phyloP scores from a whole-genome alignment of 345 rosid species.

The Chamaenerion angustifolium region DNA sequence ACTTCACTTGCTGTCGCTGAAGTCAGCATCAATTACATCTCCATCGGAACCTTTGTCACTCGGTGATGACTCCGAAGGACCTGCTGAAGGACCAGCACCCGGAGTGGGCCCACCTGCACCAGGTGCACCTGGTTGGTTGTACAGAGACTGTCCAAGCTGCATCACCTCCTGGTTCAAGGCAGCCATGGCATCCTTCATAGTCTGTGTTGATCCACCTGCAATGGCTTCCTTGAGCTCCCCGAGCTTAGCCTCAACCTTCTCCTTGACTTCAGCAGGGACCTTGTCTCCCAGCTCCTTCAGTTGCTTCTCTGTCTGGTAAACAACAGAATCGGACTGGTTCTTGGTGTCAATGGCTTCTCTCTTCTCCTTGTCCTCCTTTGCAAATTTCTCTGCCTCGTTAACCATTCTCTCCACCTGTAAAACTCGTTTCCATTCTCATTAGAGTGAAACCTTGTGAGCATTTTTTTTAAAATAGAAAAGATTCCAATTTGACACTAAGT shows the following conservation, averaged over 20 bases:
- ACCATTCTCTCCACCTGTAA: constrained; percentile 82
- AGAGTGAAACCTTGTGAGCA: background rate
- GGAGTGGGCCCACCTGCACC: constrained; percentile 50
- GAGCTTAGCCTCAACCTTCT: constrained; percentile 74
- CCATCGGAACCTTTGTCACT: constrained; percentile 53
- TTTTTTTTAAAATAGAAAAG: too few relatives aligned
- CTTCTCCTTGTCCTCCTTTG: constrained; percentile 87
- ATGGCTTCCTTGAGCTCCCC: constrained; percentile 71
- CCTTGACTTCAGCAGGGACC: constrained; percentile 75
- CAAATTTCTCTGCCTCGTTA: constrained; percentile 69
- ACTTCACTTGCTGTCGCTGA: constrained; percentile 57
- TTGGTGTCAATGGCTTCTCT: constrained; percentile 95
- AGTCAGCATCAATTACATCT: constrained; percentile 84
- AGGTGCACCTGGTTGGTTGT: constrained; percentile 73
- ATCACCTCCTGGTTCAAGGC: constrained; percentile 87
- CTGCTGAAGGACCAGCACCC: constrained; percentile 23
- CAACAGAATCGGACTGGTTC: constrained; percentile 87
- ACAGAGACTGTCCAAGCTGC: constrained; percentile 85
- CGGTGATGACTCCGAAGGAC: constrained; percentile 34
- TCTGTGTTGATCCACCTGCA: constrained; percentile 57
- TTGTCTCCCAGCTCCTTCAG: constrained; percentile 83
- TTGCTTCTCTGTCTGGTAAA: constrained; percentile 93
- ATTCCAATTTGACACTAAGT: too few relatives aligned
- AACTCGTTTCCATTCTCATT: background rate
- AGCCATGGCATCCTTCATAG: constrained; percentile 68